These are phyloP conservation scores for Suillus occidentalis DNA, from an alignment of 768 basidiomycete species.

Conservation along the genomic window DNA sequence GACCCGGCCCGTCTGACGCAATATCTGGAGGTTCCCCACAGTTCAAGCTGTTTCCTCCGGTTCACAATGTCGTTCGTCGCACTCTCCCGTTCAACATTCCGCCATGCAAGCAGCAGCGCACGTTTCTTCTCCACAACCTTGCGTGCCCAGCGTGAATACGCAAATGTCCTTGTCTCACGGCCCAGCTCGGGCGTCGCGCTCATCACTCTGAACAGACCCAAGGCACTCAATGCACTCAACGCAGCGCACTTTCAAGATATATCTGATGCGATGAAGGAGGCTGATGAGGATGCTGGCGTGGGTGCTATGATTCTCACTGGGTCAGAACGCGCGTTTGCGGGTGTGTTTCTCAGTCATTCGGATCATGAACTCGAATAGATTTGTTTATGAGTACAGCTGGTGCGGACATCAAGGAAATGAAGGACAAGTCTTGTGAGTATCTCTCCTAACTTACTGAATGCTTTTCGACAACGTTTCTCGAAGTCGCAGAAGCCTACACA, in stretches of 20 bases:
- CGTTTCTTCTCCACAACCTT: constrained; percentile 32
- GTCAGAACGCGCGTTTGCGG: constrained; percentile 90
- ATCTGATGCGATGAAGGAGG: constrained; percentile 69
- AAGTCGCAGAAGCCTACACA: constrained; percentile 86
- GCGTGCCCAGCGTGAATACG: constrained; percentile 40
- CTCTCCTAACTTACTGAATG: not conserved
- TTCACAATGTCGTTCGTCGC: constrained; percentile 20
- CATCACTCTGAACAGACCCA: constrained; percentile 87
- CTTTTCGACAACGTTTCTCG: constrained; percentile 1
- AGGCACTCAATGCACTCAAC: constrained; percentile 86
- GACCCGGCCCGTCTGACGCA: not conserved
- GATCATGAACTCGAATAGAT: constrained; percentile 1
- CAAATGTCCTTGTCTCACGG: constrained; percentile 66
- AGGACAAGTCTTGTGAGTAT: constrained; percentile 82
- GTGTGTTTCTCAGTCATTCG: constrained; percentile 39
- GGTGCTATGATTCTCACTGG: constrained; percentile 93
- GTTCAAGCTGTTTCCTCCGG: not conserved
- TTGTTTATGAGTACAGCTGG: constrained; percentile 56
- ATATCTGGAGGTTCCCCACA: not conserved
- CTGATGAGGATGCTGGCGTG: constrained; percentile 68
- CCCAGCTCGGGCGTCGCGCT: constrained; percentile 72
- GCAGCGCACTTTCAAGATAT: constrained; percentile 80
- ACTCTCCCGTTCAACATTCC: constrained; percentile 9
- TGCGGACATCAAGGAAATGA: constrained; percentile 99
- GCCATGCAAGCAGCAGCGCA: constrained; percentile 3